A percentile compares a stretch with the other conserved stretches of the same genome.
Evolutionary conservation across 768 basidiomycete species (phyloP).

Genomic region (Vararia minispora): DNA sequence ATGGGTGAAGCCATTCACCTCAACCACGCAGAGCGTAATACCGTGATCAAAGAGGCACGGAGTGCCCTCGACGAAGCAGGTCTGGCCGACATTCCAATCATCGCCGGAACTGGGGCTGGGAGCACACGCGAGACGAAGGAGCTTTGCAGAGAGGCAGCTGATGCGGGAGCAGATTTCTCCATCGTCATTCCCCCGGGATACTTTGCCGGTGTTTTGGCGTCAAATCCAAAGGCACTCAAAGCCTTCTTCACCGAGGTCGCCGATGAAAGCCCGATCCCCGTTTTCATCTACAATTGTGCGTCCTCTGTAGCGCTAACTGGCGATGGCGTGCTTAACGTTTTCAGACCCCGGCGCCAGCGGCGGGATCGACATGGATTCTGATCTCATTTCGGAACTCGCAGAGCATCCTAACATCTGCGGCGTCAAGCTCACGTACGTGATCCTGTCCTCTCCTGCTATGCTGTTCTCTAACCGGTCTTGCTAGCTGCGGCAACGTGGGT

Average conservation of each 20-base stretch:
- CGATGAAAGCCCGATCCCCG: conserved; percentile 73
- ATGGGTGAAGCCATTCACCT: conserved; percentile 83
- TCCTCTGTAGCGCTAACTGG: conserved; percentile 6
- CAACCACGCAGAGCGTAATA: conserved; percentile 52
- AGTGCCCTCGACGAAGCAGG: conserved; percentile 60
- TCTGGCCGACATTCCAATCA: conserved; percentile 47
- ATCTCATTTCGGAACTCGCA: conserved; percentile 75
- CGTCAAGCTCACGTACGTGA: conserved; percentile 77
- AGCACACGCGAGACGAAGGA: conserved; percentile 78
- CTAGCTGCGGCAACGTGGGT: conserved; percentile 82
- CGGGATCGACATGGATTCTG: conserved; percentile 87
- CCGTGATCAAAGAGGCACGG: conserved; percentile 56
- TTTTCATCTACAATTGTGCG: conserved; percentile 84
- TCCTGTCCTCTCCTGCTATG: not conserved
- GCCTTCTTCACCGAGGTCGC: conserved; percentile 69
- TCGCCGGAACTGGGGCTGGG: conserved; percentile 75
- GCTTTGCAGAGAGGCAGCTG: conserved; percentile 65
- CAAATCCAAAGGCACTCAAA: conserved; percentile 58
- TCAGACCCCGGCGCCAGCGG: conserved; percentile 79
- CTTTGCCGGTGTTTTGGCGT: conserved; percentile 65
- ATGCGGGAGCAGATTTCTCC: conserved; percentile 75
- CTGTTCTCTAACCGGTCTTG: conserved; percentile 5
- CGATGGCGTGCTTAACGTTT: conserved; percentile 9
- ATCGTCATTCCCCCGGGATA: conserved; percentile 86
- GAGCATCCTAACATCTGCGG: conserved; percentile 73